Base-by-base conservation (phyloP, 1,139 yeast genomes). In the Hyphopichia pseudoburtonii region DNA sequence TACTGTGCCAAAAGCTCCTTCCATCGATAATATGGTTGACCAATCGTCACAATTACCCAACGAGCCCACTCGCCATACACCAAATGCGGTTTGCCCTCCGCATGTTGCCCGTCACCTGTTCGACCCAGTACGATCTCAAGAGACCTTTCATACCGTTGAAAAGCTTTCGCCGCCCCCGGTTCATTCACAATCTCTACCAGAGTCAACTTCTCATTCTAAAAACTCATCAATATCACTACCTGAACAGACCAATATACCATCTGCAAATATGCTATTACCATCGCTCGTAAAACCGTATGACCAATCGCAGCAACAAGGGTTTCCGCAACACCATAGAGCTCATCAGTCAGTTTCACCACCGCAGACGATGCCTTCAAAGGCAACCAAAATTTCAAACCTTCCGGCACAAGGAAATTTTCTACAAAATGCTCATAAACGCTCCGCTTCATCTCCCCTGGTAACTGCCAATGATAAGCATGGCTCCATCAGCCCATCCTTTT, bases 381-480 rank as follows among this genome's bases (percentile, higher is more conserved):
- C 23, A 21, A 7, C 23, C 23, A 21, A 26, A 26, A 5, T 17
- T 15, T 26, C 28, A 5, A 40, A 38, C 10, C 34, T 46, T 12
- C 52, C 53, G 1, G 40, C 42, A 0, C 43, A 51, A 33, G 52
- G 40, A 3, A 35, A 21, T 11, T 28, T 28, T 15, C 11, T 28
- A 8, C 31, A 28, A 28, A 16, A 27, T 27, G 11, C 21, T 5
- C 63, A 60, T 40, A 52, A 54, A 34, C 46, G 65, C 16, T 56
- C 65, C 1, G 50, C 46, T 25, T 60, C 65, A 3, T 47, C 56
- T 4, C 60, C 61, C 15, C 10, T 18, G 10, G 10, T 21, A 21
- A 21, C 7, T 21, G 10, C 9, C 6, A 12, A 24, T 24, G 12
- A 9, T 6, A 24, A 17, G 31, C 15, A 6, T 18, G 25, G 14